phyloP scores from a whole-genome alignment of 306 rosid genomes.

The Lathyrus tuberosus region DNA sequence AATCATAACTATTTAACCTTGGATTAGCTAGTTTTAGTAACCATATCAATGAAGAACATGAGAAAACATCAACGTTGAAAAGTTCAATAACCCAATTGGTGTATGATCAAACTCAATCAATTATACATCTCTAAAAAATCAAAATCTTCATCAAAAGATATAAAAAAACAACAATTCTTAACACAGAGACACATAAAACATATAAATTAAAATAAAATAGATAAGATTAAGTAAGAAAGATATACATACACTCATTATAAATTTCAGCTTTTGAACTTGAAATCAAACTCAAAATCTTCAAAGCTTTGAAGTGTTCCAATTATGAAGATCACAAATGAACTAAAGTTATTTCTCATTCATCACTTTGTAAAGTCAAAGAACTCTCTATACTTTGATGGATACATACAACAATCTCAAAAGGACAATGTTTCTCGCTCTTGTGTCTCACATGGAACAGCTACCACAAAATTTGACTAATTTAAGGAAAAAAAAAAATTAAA shows the following conservation, averaged over 20 bases:
- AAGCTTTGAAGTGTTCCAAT: neutral
- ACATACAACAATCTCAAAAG: neutral
- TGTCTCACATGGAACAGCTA: constrained; percentile 3
- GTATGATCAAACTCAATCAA: neutral
- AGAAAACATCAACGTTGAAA: constrained; percentile 3
- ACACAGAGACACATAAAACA: neutral
- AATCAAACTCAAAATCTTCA: constrained; percentile 22
- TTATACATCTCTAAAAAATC: neutral
- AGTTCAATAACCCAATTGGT: constrained; percentile 4
- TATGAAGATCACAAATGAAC: neutral
- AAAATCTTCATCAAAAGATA: neutral
- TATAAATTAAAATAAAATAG: neutral
- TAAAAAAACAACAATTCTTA: neutral
- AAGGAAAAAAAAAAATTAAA: neutral
- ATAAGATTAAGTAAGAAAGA: neutral
- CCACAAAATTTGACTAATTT: constrained; percentile 12
- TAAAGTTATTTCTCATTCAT: neutral
- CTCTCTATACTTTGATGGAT: neutral
- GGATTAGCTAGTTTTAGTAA: neutral
- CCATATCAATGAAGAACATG: constrained; percentile 14
- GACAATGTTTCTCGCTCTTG: constrained; percentile 5
- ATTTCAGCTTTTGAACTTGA: constrained; percentile 6
- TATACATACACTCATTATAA: constrained; percentile 7
- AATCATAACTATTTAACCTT: neutral
- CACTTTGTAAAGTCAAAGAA: constrained; percentile 28